Conservation (phyloP, 495 filamentous ascomycete genomes). For the Rhizodiscina lignyota region DNA sequence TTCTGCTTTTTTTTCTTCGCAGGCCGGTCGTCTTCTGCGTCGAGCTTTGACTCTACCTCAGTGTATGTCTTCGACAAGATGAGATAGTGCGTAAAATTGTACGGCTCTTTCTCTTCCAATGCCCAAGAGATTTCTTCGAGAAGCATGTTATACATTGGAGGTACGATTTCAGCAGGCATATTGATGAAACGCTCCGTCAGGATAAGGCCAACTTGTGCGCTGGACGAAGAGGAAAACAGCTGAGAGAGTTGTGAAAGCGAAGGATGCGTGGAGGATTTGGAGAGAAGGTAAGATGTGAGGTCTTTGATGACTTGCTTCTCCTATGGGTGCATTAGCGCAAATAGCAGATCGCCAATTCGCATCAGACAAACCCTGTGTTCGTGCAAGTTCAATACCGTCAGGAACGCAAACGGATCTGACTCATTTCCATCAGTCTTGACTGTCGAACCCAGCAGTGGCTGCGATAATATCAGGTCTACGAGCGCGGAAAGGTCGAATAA, state of each 20-base stretch:
- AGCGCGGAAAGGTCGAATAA: slow-evolving; percentile 77
- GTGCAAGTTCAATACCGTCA: slow-evolving; percentile 72
- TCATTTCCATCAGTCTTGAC: slow-evolving; percentile 92
- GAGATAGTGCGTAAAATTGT: slow-evolving; percentile 83
- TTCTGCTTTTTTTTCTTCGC: slow-evolving; percentile 63
- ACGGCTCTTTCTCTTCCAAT: slow-evolving; percentile 79
- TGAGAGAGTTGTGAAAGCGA: slow-evolving; percentile 34
- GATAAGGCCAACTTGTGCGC: slow-evolving; percentile 59
- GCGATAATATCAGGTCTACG: slow-evolving; percentile 73
- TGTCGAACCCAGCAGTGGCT: slow-evolving; percentile 78
- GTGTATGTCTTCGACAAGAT: slow-evolving; percentile 79
- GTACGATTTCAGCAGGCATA: slow-evolving; percentile 77
- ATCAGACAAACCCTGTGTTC: slow-evolving; percentile 50
- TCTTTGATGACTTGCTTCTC: slow-evolving; percentile 19
- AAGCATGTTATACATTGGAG: slow-evolving; percentile 94
- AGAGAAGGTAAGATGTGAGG: slow-evolving; percentile 52
- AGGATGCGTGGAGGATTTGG: slow-evolving; percentile 37
- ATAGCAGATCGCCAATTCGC: no score
- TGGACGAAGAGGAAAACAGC: slow-evolving; percentile 35
- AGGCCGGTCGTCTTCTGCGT: slow-evolving; percentile 43
- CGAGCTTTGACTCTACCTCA: slow-evolving; percentile 69
- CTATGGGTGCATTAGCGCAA: no score
- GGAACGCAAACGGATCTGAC: slow-evolving; percentile 84
- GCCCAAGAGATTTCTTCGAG: slow-evolving; percentile 84
- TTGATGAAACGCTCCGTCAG: slow-evolving; percentile 89